Base-by-base conservation (phyloP, 352 stramenopile genomes). In the Globisporangium spinosum region DNA sequence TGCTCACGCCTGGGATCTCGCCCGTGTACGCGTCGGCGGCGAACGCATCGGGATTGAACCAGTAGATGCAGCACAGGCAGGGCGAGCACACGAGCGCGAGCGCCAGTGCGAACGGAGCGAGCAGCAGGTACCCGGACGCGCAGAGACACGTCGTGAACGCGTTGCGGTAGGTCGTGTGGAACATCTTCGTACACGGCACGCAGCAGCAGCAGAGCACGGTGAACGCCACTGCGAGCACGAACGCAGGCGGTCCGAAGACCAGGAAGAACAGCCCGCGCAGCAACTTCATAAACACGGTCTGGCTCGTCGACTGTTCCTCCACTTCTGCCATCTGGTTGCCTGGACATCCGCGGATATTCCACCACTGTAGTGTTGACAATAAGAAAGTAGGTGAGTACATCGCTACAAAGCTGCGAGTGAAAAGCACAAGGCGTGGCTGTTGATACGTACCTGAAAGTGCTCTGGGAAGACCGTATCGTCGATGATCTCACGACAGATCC, bases 391-490 rank as follows among this genome's bases (percentile, higher is more conserved):
- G 12, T 47, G 15, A n/a, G 40, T n/a, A 47, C 15, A 45, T 7
- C 34, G 34, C 8, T 40, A 7, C 29, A 32, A 32, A 40, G 34
- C 34, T 40, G 13, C 29, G 29, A 32, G 4, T 32, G 29, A 32
- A 32, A 32, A 32, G 29, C 29, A 51, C 7, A 29, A 20, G 2
- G 17, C n/a, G 3, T 32, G 17, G 0, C n/a, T 9, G 38, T 45
- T 45, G 29, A 32, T 32, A 15, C 9, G 43, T 72, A 88, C 79
- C 72, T 93, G 80, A 67, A 96, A 97, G 67, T 98, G 92, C 29
- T 88, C 77, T 0, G 91, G 90, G 51, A 97, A 97, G 20, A 91
- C 81, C 25, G 78, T 80, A 59, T 89, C 87, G 58, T 97, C 91
- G 45, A 98, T 87, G 38, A 93, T 62, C 62, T 80, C 69, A 23